Evolutionary conservation across 768 basidiomycete genomes (phyloP).

Genomic region (Leccinum uliginosum): DNA sequence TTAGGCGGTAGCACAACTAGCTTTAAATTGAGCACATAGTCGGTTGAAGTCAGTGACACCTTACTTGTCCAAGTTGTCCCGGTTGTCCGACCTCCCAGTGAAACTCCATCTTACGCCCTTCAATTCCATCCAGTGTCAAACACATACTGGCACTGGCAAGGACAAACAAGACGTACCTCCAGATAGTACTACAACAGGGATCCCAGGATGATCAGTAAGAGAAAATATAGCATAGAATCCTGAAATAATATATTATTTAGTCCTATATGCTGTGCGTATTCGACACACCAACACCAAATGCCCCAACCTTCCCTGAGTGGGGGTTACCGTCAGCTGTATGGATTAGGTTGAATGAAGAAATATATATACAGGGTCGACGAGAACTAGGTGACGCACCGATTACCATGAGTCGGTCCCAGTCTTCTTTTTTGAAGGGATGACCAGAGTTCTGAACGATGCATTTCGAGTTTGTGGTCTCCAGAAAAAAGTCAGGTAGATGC

Average conservation of each 20-base stretch:
- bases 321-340: constrained; percentile 82
- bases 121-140: neutral
- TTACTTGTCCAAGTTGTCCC: too few species aligned
- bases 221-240: constrained; percentile 78
- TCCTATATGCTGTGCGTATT: neutral
- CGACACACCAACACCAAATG: constrained; percentile 71
- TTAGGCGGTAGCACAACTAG: constrained; percentile 63
- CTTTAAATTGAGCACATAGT: constrained; percentile 1
- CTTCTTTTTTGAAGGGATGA: constrained; percentile 71
- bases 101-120: constrained; percentile 87
- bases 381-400: constrained; percentile 49
- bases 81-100: constrained; percentile 97
- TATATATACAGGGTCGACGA: too few species aligned
- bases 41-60: neutral
- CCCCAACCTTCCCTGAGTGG: constrained; percentile 91
- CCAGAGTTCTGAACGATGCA: constrained; percentile 43
- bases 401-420: constrained; percentile 88
- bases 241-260: constrained; percentile 13
- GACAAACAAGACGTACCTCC: constrained; percentile 41
- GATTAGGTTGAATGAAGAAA: neutral
- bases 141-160: constrained; percentile 21
- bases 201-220: constrained; percentile 72
- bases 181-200: constrained; percentile 71
- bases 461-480: too few species aligned
- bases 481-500: neutral